Conservation (phyloP, 2,329 filamentous ascomycete genomes). For the Colletotrichum tanaceti region DNA sequence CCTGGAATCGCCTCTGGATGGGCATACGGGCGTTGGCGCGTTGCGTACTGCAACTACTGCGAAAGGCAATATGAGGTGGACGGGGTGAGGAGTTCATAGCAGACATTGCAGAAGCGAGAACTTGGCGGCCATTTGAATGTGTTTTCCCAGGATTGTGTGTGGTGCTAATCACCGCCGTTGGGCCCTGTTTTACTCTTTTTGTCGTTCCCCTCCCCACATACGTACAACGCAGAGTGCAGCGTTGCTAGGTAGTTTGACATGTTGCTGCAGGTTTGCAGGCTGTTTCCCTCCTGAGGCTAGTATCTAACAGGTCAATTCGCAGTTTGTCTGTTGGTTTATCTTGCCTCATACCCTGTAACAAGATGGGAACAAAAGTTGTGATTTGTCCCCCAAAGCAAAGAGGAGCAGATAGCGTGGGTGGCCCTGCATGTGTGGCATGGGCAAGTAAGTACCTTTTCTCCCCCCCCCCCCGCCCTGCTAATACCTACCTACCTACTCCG, state of each 20-base stretch:
- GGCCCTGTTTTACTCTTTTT: conserved; percentile 12
- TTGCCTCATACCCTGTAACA: not conserved
- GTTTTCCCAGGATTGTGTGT: conserved; percentile 11
- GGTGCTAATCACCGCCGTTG: conserved; percentile 28
- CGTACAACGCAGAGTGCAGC: conserved; percentile 13
- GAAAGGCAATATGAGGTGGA: conserved; percentile 25
- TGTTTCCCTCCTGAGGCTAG: conserved; percentile 1
- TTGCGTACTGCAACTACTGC: not conserved
- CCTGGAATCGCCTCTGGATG: not conserved
- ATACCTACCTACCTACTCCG: no score
- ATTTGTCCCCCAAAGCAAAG: not conserved
- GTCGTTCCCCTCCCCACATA: conserved; percentile 1
- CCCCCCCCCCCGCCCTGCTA: no score
- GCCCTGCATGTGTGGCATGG: no score
- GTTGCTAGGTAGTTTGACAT: no score
- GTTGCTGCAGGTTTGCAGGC: conserved; percentile 31
- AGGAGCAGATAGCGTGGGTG: not conserved
- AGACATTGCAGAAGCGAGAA: conserved; percentile 31
- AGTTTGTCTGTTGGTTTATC: conserved; percentile 32
- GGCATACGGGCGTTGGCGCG: not conserved
- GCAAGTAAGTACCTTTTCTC: no score
- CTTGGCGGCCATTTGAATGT: conserved; percentile 27
- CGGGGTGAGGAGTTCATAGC: conserved; percentile 22
- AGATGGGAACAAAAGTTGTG: not conserved
- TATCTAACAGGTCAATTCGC: conserved; percentile 18